Conservation (phyloP, 306 rosid genomes). For the Quercus ilex region DNA sequence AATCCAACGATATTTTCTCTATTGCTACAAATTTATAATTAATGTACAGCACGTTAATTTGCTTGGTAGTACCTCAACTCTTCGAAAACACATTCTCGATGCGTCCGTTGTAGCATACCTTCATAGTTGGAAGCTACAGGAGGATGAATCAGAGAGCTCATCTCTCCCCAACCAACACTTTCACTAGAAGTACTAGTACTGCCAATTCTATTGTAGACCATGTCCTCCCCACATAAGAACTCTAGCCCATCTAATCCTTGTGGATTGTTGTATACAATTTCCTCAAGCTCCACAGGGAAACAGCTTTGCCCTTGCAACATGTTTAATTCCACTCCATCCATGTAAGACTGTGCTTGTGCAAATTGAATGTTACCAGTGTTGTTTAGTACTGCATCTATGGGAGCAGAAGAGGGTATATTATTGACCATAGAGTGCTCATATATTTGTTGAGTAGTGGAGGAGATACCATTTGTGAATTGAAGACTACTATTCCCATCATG, state of each 20-base stretch:
- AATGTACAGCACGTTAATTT: slow-evolving; percentile 26
- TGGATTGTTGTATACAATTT: slow-evolving; percentile 32
- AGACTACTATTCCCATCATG: slow-evolving; percentile 17
- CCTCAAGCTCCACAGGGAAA: slow-evolving; percentile 27
- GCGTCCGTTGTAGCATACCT: slow-evolving; percentile 22
- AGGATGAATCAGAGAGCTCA: slow-evolving; percentile 38
- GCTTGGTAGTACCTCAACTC: slow-evolving; percentile 34
- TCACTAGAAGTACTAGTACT: slow-evolving; percentile 17
- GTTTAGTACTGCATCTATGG: slow-evolving; percentile 7
- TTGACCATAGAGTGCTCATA: slow-evolving; percentile 9
- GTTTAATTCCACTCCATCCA: slow-evolving; percentile 7
- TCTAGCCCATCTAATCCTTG: slow-evolving; percentile 51
- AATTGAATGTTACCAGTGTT: slow-evolving; percentile 23
- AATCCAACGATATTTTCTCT: slow-evolving; percentile 4
- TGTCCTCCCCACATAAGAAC: slow-evolving; percentile 45
- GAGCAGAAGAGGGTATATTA: slow-evolving; percentile 24
- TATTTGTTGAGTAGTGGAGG: slow-evolving; percentile 19
- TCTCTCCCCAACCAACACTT: slow-evolving; percentile 44
- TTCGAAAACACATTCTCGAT: slow-evolving; percentile 34
- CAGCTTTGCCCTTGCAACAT: slow-evolving; percentile 46
- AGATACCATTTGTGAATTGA: slow-evolving; percentile 21
- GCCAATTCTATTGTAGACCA: slow-evolving; percentile 18
- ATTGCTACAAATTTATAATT: slow-evolving; percentile 10
- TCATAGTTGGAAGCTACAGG: slow-evolving; percentile 27
- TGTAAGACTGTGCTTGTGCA: slow-evolving; percentile 17